phyloP scores from a whole-genome alignment of 768 basidiomycete genomes.

The Tricholoma hemisulphureum region DNA sequence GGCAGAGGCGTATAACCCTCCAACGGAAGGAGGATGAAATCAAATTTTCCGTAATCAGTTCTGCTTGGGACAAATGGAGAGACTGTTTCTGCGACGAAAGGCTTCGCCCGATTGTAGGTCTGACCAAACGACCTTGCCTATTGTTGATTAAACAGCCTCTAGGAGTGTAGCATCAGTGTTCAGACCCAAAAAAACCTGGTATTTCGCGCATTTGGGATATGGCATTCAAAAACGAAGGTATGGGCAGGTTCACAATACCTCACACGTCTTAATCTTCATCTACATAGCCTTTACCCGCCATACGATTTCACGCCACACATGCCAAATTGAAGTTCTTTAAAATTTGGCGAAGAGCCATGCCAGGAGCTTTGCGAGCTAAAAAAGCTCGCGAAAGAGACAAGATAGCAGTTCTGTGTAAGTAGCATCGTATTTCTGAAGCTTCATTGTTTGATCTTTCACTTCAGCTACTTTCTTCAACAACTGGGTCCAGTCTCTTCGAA shows the following conservation, averaged over 20 bases:
- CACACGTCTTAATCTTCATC: neutral
- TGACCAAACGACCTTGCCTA: neutral
- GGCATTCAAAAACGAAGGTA: constrained; percentile 76
- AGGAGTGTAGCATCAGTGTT: constrained; percentile 61
- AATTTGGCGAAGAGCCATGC: constrained; percentile 68
- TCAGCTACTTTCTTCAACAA: constrained; percentile 55
- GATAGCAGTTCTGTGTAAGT: constrained; percentile 56
- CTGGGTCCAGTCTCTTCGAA: constrained; percentile 69
- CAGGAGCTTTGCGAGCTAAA: constrained; percentile 63
- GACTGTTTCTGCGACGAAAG: constrained; percentile 65
- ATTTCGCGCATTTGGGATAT: constrained; percentile 67
- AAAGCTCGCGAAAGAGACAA: constrained; percentile 63
- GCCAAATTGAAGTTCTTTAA: constrained; percentile 62
- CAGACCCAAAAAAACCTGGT: constrained; percentile 60
- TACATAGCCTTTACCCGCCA: constrained; percentile 70
- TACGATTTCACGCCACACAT: constrained; percentile 67
- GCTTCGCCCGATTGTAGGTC: constrained; percentile 61
- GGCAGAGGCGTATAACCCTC: constrained; percentile 59
- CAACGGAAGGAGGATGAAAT: constrained; percentile 64
- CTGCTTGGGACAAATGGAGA: constrained; percentile 79
- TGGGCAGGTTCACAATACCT: constrained; percentile 6
- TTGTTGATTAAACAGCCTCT: constrained; percentile 6
- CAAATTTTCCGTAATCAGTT: constrained; percentile 46
- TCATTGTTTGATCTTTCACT: constrained; percentile 10
- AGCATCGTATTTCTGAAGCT: constrained; percentile 3